Evolutionary conservation across 768 basidiomycete species (phyloP), one percentile per base, ranked within the genome.

Genomic region (Symmetrospora coprosmae): DNA sequence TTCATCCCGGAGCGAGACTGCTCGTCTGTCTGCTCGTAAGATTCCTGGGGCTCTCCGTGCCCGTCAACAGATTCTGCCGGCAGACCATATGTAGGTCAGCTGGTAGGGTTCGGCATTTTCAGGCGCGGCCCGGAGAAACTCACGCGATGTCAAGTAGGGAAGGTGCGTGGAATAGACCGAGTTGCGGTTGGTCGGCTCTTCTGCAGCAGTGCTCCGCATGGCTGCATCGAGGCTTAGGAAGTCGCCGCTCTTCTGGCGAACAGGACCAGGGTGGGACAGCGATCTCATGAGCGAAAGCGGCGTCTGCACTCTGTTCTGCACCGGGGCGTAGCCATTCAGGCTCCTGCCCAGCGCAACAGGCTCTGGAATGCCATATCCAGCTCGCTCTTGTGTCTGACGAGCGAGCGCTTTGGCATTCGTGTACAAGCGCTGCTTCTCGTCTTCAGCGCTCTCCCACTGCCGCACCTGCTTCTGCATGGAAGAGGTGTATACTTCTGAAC

Each of bases 241-340:
- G 6, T 6, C 9, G 11, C 39, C 23, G 19, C 45, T 25, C 14
- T 41, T 38, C 23, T 38, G 39, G 8, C n/a, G 19, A 16, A 38
- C 37, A 13, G 55, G 55, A 3, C 28, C 35, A 5, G 55, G 55
- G 37, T 58, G 43, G n/a, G 25, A 28, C 28, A 58, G 11, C 14
- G 55, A 43, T 30, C 55, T 8, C 28, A 38, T 47, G 14, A 58
- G 31, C 19, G 55, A 58, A 6, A 58, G 37, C 7, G 55, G 55
- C n/a, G 55, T 58, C 2, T 28, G 31, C 7, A 30, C 43, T 5
- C 55, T 27, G 31, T 38, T 43, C 31, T 58, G 55, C 4, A 58
- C 55, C 3, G 55, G 40, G 2, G 34, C 25, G 31, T 53, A 53
- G n/a, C 31, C 31, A n/a, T 33, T 3, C 6, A 28, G 25, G n/a